Base-by-base conservation (phyloP, 176 grass and related monocot species). In the Paspalum vaginatum region DNA sequence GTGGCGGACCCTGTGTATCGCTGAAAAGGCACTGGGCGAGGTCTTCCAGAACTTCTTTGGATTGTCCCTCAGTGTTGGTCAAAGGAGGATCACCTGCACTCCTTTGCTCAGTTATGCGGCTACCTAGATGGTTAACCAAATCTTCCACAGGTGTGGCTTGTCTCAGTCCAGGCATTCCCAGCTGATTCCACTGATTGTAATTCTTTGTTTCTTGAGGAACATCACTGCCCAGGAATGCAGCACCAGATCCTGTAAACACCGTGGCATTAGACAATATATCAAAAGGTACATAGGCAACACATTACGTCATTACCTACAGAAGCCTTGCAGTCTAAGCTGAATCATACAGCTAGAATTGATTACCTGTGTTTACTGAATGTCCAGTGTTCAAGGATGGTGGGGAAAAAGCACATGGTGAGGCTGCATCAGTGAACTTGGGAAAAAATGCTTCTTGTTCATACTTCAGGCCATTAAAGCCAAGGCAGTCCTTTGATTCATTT, bases 1-100 rank as follows among this genome's bases (percentile, higher is more conserved):
- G 40, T 62, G 69, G 41, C 5, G 16, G 16, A 45, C 22, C 74
- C 10, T 92, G 85, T 59, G 91, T 83, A 46, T 97, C 89, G 8
- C 77, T 94, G 32, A 90, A 82, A 79, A 97, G 87, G 25, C 76
- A 82, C 21, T 90, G 87, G 21, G 54, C 80, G 71, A 94, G 47
- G 16, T 88, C 78, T 54, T 88, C 83, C 18, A 87, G 37, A 4
- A 88, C 75, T 55, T 90, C 87, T 68, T 81, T 87, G 14, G 87
- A 62, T 56, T 78, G 48, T 44, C 39, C 25, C 10, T 76, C 70
- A 25, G 64, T 74, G 47, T 58, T 75, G 7, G 72, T 32, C 62
- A 89, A 79, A 61, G 68, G 24, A 62, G 81, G 65, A 62, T 81
- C 76, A 37, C 57, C 51, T 13, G 15, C 44, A 68, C 37, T 65